Conservation (phyloP, 2,329 filamentous ascomycete species). For the Beauveria australis region DNA sequence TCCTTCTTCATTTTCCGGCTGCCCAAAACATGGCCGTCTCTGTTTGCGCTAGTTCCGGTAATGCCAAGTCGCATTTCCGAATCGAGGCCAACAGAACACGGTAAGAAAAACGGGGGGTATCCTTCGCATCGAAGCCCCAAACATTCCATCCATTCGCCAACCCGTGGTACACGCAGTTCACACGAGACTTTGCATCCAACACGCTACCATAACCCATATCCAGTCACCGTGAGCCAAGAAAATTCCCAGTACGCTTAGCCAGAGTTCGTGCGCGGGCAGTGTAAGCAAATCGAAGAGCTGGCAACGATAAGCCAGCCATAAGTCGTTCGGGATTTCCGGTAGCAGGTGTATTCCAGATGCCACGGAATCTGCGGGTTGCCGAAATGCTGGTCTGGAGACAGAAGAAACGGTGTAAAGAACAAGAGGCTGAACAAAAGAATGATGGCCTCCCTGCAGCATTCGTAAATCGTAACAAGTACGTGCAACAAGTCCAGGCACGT, state of each 20-base stretch:
- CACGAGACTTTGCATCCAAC: not conserved
- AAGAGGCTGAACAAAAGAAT: not conserved
- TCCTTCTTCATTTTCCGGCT: not conserved
- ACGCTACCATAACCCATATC: not conserved
- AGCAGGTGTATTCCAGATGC: not conserved
- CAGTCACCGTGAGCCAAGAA: not conserved
- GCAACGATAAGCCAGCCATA: not conserved
- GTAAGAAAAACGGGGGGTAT: constrained; percentile 28
- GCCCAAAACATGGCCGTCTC: not conserved
- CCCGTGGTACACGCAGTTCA: not conserved
- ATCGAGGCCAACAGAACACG: not conserved
- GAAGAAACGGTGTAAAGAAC: not conserved
- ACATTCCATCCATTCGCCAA: not conserved
- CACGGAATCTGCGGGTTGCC: not conserved
- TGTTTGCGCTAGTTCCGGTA: not conserved
- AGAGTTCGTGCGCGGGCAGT: not conserved
- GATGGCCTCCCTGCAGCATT: constrained; percentile 1
- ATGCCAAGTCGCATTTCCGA: not conserved
- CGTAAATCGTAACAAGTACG: constrained; percentile 9
- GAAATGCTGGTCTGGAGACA: not conserved
- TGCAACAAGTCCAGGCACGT: not conserved
- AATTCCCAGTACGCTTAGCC: not conserved
- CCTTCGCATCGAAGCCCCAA: constrained; percentile 29
- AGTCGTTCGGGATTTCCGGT: not conserved
- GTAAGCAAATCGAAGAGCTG: not conserved